Evolutionary conservation across 768 basidiomycete species (phyloP).

Genomic region (Rhizopogon rudus): DNA sequence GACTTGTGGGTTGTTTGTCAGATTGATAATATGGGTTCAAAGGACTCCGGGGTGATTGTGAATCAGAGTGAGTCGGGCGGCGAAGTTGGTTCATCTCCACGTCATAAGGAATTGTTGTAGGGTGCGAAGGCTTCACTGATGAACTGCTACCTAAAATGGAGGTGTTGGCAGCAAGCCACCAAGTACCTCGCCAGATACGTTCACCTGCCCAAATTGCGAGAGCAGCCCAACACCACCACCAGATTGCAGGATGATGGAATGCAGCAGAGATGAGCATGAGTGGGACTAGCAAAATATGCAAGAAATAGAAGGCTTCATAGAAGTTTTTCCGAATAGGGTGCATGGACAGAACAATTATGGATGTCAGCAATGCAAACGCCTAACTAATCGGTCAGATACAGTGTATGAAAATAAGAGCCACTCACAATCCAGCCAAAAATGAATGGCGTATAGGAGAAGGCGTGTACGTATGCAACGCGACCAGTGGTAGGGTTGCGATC

Average conservation of each 20-base stretch:
- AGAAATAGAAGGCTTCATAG: constrained; percentile 63
- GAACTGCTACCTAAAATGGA: constrained; percentile 29
- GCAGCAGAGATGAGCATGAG: constrained; percentile 55
- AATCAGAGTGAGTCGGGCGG: constrained; percentile 4
- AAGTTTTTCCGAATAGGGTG: constrained; percentile 43
- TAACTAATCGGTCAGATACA: constrained; percentile 18
- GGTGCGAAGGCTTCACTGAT: background rate
- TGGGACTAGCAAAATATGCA: constrained; percentile 61
- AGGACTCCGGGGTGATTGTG: constrained; percentile 14
- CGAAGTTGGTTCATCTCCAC: constrained; percentile 21
- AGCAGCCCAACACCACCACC: constrained; percentile 66
- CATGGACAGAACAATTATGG: constrained; percentile 48
- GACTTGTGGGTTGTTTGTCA: constrained; percentile 3
- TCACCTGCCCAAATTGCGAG: constrained; percentile 61
- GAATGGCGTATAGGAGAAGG: constrained; percentile 58
- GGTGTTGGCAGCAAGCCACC: constrained; percentile 59
- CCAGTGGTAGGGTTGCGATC: constrained; percentile 43
- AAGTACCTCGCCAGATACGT: constrained; percentile 47
- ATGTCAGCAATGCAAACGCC: constrained; percentile 53
- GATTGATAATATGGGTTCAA: constrained; percentile 17
- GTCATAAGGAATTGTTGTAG: constrained; percentile 6
- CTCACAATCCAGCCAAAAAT: constrained; percentile 56
- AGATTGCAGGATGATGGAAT: constrained; percentile 62
- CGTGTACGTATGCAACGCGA: constrained; percentile 41
- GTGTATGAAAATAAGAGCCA: constrained; percentile 8